Base-by-base conservation (phyloP, 176 grass and related monocot genomes). In the Dactylis glomerata region DNA sequence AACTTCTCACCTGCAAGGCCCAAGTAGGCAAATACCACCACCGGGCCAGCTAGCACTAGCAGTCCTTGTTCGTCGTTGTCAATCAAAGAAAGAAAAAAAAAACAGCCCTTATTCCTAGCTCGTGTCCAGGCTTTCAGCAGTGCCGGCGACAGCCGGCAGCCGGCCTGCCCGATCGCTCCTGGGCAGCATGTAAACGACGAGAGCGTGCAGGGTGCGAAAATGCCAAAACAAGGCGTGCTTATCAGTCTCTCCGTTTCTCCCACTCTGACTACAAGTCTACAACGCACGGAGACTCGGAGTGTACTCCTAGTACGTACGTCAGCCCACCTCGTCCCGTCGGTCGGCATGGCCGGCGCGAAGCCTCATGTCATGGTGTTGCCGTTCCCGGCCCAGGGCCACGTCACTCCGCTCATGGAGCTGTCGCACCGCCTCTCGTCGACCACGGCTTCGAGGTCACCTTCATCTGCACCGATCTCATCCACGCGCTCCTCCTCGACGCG, bases 371-470 rank as follows among this genome's bases (percentile, higher is more conserved):
- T 94, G 37, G 83, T 92, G 33, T 45, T 99, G 14, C 89, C 96
- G 28, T 92, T 96, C 89, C 93, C 96, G 19, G 93, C 96, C 17
- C 96, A 96, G 70, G 96, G 96, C 62, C 96, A 99, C 79, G 70
- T 99, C 57, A 91, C 91, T 19, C 92, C 92, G 62, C 44, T 94
- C 58, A 89, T 94, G 92, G 92, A 89, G 86, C 89, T 92, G 46
- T 89, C 92, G 49, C 92, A 94, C 89, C 63, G 66, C 72, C 90
- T 94, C 14, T 94, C 14, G 89, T 85, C 17, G 86, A 89, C 44
- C 87, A 80, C 13, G 92, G 89, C 47, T 83, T 94, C 92, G 80
- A 89, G 77, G 84, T 94, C 64, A 94, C 89, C 81, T 92, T 94
- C 62, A 16, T 89, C 65, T 91, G 91, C 86, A 94, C 92, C 42